Conservation (phyloP, 116 monocot species). For the Phalaenopsis hybrid region DNA sequence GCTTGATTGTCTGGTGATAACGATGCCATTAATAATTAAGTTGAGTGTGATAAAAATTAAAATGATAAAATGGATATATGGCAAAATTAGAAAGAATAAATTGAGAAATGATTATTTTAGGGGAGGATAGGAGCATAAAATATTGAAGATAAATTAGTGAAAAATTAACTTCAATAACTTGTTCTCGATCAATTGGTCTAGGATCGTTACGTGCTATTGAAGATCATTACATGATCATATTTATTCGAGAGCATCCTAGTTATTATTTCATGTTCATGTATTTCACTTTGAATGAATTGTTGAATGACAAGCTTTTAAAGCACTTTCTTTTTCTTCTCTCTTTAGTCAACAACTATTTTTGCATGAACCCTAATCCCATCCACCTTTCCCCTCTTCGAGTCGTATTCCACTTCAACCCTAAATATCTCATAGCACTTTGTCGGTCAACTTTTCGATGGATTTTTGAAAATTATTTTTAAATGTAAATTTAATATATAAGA, state of each 20-base stretch:
- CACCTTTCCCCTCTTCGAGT: background rate
- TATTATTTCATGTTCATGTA: background rate
- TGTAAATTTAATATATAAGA: no score
- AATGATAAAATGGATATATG: no score
- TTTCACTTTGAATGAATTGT: background rate
- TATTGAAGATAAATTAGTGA: background rate
- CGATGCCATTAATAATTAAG: background rate
- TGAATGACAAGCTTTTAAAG: background rate
- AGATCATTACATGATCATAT: background rate
- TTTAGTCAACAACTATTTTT: background rate
- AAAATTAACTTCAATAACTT: background rate
- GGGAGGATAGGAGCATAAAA: background rate
- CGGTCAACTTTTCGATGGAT: no score
- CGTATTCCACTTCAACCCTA: background rate
- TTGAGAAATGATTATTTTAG: background rate
- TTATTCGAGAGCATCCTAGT: background rate
- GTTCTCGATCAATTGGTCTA: background rate
- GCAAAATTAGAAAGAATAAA: background rate
- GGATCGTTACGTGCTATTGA: background rate
- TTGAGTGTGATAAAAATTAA: background rate
- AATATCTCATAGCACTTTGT: background rate
- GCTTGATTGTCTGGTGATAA: background rate
- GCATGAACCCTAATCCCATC: background rate
- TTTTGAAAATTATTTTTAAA: no score
- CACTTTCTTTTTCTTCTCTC: background rate